Evolutionary conservation across 768 basidiomycete species (phyloP).

Genomic region (Collybia sp.): DNA sequence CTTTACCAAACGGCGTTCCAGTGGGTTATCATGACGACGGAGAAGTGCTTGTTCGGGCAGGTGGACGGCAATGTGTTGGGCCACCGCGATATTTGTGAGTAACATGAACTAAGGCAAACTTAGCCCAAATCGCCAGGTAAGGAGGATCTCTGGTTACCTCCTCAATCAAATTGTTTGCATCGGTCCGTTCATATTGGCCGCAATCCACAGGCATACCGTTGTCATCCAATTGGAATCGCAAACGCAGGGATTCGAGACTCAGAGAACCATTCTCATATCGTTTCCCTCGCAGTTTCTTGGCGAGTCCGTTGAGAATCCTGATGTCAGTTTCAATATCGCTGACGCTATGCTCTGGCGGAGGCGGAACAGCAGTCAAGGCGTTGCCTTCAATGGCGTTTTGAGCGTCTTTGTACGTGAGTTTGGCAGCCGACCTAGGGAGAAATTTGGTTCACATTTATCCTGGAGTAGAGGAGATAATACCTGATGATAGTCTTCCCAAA

Average conservation of each 20-base stretch:
- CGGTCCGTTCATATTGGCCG: slow-evolving; percentile 51
- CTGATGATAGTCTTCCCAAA: slow-evolving; percentile 92
- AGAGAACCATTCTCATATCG: slow-evolving; percentile 83
- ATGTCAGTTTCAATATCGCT: slow-evolving; percentile 74
- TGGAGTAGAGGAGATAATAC: slow-evolving; percentile 27
- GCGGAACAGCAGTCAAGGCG: slow-evolving; percentile 43
- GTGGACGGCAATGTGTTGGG: slow-evolving; percentile 89
- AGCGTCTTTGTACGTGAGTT: slow-evolving; percentile 78
- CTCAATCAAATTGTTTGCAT: slow-evolving; percentile 81
- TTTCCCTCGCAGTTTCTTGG: slow-evolving; percentile 64
- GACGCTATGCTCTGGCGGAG: slow-evolving; percentile 53
- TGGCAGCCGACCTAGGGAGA: slow-evolving; percentile 70
- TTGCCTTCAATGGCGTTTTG: slow-evolving; percentile 80
- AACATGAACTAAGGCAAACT: slow-evolving; percentile 76
- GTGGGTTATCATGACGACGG: slow-evolving; percentile 88
- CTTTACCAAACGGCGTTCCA: slow-evolving; percentile 85
- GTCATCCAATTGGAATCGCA: slow-evolving; percentile 79
- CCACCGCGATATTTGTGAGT: slow-evolving; percentile 83
- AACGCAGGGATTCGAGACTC: slow-evolving; percentile 58
- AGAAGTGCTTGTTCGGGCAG: slow-evolving; percentile 97
- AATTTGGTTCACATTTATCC: slow-evolving; percentile 4
- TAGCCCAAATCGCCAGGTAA: neutral
- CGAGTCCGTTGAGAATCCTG: slow-evolving; percentile 58
- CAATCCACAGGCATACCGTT: slow-evolving; percentile 80
- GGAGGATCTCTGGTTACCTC: slow-evolving; percentile 54